Evolutionary conservation across 176 grass and related monocot genomes (phyloP), one percentile per base, ranked within the genome.

Genomic region (Oryza australiensis): DNA sequence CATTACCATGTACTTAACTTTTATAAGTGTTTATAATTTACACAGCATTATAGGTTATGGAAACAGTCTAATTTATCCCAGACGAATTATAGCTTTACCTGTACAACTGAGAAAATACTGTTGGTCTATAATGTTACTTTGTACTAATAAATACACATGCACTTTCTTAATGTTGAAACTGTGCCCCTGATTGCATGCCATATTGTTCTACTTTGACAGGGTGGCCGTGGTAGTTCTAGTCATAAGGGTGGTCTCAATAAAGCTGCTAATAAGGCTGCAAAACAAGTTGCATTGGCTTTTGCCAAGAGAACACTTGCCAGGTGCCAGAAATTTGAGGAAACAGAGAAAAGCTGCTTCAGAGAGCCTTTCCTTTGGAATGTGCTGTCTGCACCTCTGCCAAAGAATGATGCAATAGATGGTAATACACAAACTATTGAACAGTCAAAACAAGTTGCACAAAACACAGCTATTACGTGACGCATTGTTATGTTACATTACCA

Each of bases 171-270:
- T 59, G 70, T 78, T 57, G 74, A 66, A 66, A 73, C 41, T 64
- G 41, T n/a, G 76, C 13, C 28, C 20, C 41, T 55, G 10, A 57
- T 69, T 73, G 26, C 53, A 62, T 51, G 65, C 15, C 74, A 59
- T 63, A 41, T 76, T 66, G 59, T 67, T 23, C 55, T 76, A 38
- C 72, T 68, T 88, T 64, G 69, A 82, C 80, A 94, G 89, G 87
- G 87, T 72, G 92, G 89, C 60, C 82, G 89, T 46, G 89, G 92
- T 79, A 82, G 87, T 91, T 94, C 92, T 42, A 91, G 83, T 67
- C 84, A 94, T 26, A 94, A 94, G 84, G 85, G 87, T 75, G 80
- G 92, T 46, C 67, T 68, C 72, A 89, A 83, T 72, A 91, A 78
- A 84, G 71, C 79, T 27, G 71, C 68, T 42, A 94, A 62, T 74